Conservation (phyloP, 805 yeast genomes). For the Scheffersomyces coipomensis region DNA sequence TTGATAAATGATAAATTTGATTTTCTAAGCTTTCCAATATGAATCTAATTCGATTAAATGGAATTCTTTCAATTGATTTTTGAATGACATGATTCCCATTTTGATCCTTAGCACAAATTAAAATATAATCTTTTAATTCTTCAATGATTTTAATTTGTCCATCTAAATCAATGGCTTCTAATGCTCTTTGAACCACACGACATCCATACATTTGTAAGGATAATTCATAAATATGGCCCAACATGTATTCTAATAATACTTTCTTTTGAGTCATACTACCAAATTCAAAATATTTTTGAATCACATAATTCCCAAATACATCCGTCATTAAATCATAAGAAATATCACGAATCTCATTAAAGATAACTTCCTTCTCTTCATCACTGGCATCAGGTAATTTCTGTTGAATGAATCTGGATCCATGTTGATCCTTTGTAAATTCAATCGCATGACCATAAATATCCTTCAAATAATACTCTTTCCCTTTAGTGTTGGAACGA, state of each 20-base stretch:
- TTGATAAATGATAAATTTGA: conserved; percentile 79
- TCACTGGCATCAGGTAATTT: conserved; percentile 63
- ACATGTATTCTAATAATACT: conserved; percentile 67
- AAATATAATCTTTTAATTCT: conserved; percentile 71
- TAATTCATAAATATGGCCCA: conserved; percentile 68
- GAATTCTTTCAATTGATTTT: conserved; percentile 85
- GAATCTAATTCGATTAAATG: conserved; percentile 66
- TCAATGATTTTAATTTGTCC: conserved; percentile 67
- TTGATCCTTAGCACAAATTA: conserved; percentile 70
- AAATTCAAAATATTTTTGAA: conserved; percentile 87
- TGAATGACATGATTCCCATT: conserved; percentile 98
- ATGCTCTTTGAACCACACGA: conserved; percentile 91
- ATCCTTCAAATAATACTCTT: conserved; percentile 63
- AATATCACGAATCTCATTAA: conserved; percentile 76
- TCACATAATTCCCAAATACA: conserved; percentile 96
- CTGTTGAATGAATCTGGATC: conserved; percentile 95
- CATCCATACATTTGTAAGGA: conserved; percentile 98
- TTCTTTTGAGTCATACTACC: conserved; percentile 72
- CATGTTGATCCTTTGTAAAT: conserved; percentile 94
- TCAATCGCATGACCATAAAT: conserved; percentile 86
- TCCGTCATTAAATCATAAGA: conserved; percentile 85
- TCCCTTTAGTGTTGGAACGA: conserved; percentile 60
- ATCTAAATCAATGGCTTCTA: conserved; percentile 64
- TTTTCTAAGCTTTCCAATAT: conserved; percentile 68
- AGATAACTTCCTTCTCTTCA: conserved; percentile 74